These are phyloP conservation scores for Thielaviopsis populi DNA, from an alignment of 2,329 filamentous ascomycete species.

Conservation along the genomic window DNA sequence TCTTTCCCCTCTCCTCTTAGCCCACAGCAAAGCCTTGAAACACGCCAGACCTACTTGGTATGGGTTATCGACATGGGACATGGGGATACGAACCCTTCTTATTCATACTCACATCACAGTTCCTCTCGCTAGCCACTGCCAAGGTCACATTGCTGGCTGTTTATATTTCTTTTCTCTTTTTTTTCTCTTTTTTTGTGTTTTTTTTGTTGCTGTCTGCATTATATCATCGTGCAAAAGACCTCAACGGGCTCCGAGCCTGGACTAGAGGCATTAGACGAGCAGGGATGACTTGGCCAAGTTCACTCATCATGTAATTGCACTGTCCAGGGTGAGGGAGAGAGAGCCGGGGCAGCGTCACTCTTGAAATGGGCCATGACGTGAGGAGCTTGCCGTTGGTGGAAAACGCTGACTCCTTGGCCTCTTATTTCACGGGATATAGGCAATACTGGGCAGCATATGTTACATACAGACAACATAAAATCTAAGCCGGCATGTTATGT, in stretches of 20 bases:
- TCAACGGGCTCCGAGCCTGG: too few relatives aligned
- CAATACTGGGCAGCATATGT: neutral
- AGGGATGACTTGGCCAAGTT: too few relatives aligned
- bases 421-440: neutral
- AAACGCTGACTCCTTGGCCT: neutral
- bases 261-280: too few relatives aligned
- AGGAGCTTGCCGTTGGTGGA: neutral
- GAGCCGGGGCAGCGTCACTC: neutral
- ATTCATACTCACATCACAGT: neutral
- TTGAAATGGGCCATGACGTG: neutral
- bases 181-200: neutral
- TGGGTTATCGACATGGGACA: neutral
- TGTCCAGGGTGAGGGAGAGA: neutral
- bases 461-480: neutral
- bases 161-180: neutral
- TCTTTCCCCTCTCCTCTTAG: neutral
- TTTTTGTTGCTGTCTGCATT: neutral
- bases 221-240: too few relatives aligned
- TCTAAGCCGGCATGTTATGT: neutral
- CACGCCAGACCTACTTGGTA: constrained; percentile 1
- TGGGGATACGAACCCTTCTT: neutral
- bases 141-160: neutral
- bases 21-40: constrained; percentile 1
- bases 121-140: neutral
- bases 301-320: neutral